Percentiles rank a stretch among this genome's conserved stretches.
Conservation (phyloP, 139 green algal species). For the Yamagishiella unicocca region DNA sequence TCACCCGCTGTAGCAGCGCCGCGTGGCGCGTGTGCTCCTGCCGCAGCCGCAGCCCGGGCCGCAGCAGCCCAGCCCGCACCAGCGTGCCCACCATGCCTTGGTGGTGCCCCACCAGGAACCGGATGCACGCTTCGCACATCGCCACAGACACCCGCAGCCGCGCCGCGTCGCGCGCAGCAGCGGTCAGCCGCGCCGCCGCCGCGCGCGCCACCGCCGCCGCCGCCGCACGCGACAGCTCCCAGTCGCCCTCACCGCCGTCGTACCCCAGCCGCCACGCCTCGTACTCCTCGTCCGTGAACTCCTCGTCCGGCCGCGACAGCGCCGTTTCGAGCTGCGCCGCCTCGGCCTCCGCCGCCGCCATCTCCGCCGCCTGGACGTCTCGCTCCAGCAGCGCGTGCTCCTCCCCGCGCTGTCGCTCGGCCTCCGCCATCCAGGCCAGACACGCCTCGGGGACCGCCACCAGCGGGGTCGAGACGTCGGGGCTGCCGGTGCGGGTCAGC, state of each 20-base stretch:
- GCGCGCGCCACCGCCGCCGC: conserved; percentile 1
- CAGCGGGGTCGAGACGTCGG: conserved; percentile 36
- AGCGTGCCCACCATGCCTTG: conserved; percentile 5
- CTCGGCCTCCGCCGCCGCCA: conserved; percentile 20
- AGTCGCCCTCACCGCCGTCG: not conserved
- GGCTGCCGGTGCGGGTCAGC: conserved; percentile 23
- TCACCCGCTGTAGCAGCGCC: conserved; percentile 33
- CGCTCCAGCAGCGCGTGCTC: not conserved
- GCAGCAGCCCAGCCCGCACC: conserved; percentile 20
- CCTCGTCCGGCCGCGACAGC: not conserved
- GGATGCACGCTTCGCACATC: conserved; percentile 11
- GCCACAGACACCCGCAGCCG: not conserved
- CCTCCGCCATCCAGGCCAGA: not conserved
- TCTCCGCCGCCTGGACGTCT: not conserved
- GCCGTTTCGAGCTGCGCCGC: not conserved
- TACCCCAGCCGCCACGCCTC: not conserved
- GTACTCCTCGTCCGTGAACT: not conserved
- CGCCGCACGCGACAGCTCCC: not conserved
- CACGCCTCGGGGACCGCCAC: conserved; percentile 24
- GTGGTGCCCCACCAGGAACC: conserved; percentile 36
- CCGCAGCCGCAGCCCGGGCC: conserved; percentile 27
- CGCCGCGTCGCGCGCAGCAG: conserved; percentile 21
- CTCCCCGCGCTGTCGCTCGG: not conserved
- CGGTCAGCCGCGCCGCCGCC: conserved; percentile 16
- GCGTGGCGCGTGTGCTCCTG: not conserved